Percentiles rank a stretch among this genome's conserved stretches.
phyloP scores from a whole-genome alignment of 2,329 filamentous ascomycete genomes.

The Lecanicillium sp. region DNA sequence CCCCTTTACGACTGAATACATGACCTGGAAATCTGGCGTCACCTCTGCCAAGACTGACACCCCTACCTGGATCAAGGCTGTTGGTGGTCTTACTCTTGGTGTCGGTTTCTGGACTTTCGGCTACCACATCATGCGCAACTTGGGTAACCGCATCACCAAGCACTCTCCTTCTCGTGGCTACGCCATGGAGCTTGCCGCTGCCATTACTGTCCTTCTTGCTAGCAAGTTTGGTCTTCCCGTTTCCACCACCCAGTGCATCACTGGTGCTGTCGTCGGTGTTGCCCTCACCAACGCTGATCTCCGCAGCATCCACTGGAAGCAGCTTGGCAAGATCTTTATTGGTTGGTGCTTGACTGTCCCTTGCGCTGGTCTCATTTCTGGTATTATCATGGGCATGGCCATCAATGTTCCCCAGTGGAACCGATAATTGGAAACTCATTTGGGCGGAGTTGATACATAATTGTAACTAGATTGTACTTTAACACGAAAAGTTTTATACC shows the following conservation, averaged over 20 bases:
- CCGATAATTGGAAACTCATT: background rate
- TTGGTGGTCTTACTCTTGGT: slow-evolving; percentile 25
- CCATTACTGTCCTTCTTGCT: slow-evolving; percentile 19
- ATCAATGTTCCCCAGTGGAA: slow-evolving; percentile 10
- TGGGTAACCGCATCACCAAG: slow-evolving; percentile 33
- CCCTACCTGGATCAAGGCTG: slow-evolving; percentile 28
- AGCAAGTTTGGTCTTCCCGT: slow-evolving; percentile 3
- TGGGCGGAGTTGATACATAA: background rate
- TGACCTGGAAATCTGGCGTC: slow-evolving; percentile 20
- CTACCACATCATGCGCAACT: slow-evolving; percentile 27
- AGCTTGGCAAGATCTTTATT: slow-evolving; percentile 11
- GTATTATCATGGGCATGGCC: slow-evolving; percentile 11
- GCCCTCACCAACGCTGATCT: slow-evolving; percentile 10
- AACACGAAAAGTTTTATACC: too few relatives aligned
- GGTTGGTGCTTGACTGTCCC: slow-evolving; percentile 13
- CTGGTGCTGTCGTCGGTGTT: slow-evolving; percentile 13
- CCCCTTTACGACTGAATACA: slow-evolving; percentile 26
- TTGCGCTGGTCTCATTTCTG: slow-evolving; percentile 10
- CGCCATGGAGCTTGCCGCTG: slow-evolving; percentile 29
- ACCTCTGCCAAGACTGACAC: slow-evolving; percentile 20
- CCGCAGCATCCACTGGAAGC: slow-evolving; percentile 10
- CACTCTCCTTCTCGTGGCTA: slow-evolving; percentile 27
- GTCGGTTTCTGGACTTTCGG: slow-evolving; percentile 29
- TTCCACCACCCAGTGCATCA: slow-evolving; percentile 13
- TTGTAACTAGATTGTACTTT: too few relatives aligned